Base-by-base conservation (phyloP, 2,329 filamentous ascomycete species). In the Grosmannia serpens region DNA sequence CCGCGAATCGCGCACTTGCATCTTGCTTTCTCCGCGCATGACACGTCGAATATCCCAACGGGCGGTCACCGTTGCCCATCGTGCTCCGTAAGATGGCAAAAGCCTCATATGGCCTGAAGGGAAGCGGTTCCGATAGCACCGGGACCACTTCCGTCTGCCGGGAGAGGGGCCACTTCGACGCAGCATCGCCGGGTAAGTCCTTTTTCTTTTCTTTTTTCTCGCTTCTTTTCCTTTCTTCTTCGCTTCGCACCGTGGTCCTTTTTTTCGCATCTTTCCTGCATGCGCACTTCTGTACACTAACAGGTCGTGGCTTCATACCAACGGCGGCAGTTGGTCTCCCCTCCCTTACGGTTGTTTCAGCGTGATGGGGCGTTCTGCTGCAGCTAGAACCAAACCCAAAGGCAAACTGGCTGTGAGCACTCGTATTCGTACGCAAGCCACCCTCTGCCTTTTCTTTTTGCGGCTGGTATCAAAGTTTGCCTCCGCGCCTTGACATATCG, bases 291-390 rank as follows among this genome's bases (percentile, higher is more conserved):
- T n/a, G 41, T 9, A n/a, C 15, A 20, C 38, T 22, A 44, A n/a
- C 20, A 44, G 41, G n/a, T 15, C 26, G 11, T 59, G 27, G 27
- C 24, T 46, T 54, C 55, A 17, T 56, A 38, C 58, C 58, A 50
- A 58, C 56, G 46, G 38, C 59, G 59, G 59, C 50, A 60, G 59
- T 56, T 53, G 59, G 35, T 15, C n/a, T 26, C 15, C 47, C 26
- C 47, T 57, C 56, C 47, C 24, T 58, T 55, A 55, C 55, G 46
- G 50, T 44, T 58, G 61, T 62, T 62, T 62, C 61, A 62, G 38
- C 29, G 33, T 49, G 27, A 59, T 58, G 61, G 53, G 26, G 38
- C 53, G 22, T 7, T 38, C 11, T n/a, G 35, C 17, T 31, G n/a
- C n/a, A n/a, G n/a, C n/a, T n/a, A n/a, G n/a, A n/a, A n/a, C n/a